phyloP scores from a whole-genome alignment of 192 early-diverging fungal species.

The Backusella parvicylindrica region DNA sequence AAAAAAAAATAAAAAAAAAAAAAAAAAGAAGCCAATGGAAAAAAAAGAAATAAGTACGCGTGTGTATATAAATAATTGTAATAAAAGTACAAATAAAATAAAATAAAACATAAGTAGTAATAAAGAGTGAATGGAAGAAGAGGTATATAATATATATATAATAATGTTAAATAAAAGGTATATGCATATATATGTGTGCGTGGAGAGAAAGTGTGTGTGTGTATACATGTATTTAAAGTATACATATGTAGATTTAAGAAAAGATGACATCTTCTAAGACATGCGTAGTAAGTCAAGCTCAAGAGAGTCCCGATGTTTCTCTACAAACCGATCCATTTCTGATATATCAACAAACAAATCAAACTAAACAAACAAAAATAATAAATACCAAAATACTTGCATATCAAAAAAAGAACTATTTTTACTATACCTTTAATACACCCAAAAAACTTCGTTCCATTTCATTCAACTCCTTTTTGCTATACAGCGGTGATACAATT shows the following conservation, averaged over 20 bases:
- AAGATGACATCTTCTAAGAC: neutral
- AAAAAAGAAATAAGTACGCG: neutral
- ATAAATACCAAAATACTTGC: neutral
- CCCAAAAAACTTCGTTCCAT: conserved; percentile 36
- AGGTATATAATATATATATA: neutral
- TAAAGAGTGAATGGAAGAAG: neutral
- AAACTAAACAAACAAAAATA: conserved; percentile 19
- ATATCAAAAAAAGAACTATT: neutral
- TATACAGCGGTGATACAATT: conserved; percentile 27
- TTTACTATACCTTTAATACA: conserved; percentile 19
- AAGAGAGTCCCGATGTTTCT: conserved; percentile 19
- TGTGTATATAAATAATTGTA: neutral
- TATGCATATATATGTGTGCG: neutral
- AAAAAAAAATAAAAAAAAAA: neutral
- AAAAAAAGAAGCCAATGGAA: neutral
- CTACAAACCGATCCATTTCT: conserved; percentile 23
- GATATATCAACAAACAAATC: conserved; percentile 28
- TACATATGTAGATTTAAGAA: neutral
- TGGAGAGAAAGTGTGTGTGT: neutral
- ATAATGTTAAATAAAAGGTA: neutral
- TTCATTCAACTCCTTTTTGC: conserved; percentile 23
- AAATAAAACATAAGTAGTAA: neutral
- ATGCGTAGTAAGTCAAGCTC: conserved; percentile 16
- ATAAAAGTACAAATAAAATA: neutral
- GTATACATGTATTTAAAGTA: neutral